Evolutionary conservation across 345 rosid species (phyloP).

Genomic region (Populus davidiana): DNA sequence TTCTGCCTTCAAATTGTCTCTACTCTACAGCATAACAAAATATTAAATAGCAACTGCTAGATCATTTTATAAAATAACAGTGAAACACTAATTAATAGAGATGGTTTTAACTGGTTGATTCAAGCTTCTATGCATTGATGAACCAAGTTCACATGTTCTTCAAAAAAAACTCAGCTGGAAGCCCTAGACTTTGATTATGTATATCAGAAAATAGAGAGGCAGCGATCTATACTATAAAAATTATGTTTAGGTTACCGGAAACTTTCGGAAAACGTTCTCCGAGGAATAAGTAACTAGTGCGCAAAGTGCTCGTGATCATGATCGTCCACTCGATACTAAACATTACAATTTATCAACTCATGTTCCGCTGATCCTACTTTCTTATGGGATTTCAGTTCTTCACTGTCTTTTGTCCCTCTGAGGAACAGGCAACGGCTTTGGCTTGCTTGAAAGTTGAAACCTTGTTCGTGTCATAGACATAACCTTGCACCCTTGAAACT

Average conservation of each 20-base stretch:
- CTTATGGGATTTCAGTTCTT: not conserved
- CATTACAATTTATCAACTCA: not conserved
- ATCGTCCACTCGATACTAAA: not conserved
- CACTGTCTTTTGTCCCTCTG: not conserved
- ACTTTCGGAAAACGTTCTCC: not conserved
- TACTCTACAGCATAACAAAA: not conserved
- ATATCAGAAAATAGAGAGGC: not conserved
- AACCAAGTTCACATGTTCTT: not conserved
- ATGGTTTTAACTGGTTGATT: no score
- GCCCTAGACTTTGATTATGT: not conserved
- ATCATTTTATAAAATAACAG: not conserved
- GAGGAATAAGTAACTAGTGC: not conserved
- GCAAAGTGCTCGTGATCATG: not conserved
- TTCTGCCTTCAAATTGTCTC: no score
- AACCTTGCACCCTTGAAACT: not conserved
- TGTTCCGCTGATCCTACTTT: not conserved
- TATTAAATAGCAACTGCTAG: not conserved
- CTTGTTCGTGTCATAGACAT: not conserved
- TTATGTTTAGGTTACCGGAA: not conserved
- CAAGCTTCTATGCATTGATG: no score
- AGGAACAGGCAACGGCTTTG: not conserved
- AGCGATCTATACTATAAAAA: not conserved
- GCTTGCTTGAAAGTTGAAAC: not conserved
- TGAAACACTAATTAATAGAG: not conserved
- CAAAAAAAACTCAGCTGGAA: not conserved